Base-by-base conservation (phyloP, 2,329 filamentous ascomycete genomes). In the Sarocladium oryzae region DNA sequence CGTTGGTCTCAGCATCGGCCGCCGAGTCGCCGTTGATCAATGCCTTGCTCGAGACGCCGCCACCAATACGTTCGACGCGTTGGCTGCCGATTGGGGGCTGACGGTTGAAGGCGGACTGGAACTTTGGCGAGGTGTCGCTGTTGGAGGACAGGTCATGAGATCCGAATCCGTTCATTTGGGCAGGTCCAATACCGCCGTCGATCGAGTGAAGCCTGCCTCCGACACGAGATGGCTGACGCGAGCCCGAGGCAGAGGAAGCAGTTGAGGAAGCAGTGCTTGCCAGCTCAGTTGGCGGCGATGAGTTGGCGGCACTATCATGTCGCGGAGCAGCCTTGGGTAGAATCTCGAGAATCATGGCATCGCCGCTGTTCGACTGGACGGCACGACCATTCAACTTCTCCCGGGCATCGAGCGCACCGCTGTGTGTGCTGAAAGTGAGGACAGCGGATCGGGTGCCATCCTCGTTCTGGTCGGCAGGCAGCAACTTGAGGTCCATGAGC, bases 31-130 rank as follows among this genome's bases (percentile, higher is more conserved):
- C 81, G 56, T 80, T 85, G 66, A 90, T 90, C 49, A 89, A 71
- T 2, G 82, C 79, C 66, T 89, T 89, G 58, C 86, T 84, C 2
- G 81, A 79, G 33, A 80, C 73, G n/a, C n/a, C n/a, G n/a, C n/a
- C n/a, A 52, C 81, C 75, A 15, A 73, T 69, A 48, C 77, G 74
- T 54, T 84, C 82, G n/a, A 73, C 72, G n/a, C 86, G 73, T 50
- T 85, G 80, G 61, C 84, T 86, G 37, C 81, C 83, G 51, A 89
- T 84, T 1, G 86, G 86, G 5, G 86, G 89, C 57, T 86, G 85
- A 1, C 85, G 81, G 11, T 84, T 86, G 67, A 89, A 90, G 23
- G 88, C 68, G 73, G 82, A 56, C n/a, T 62, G 76, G 56, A 73
- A 71, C 49, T 30, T 21, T 33, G 43, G 73, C 11, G 36, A 21